Percentiles rank a stretch among this genome's conserved stretches.
Evolutionary conservation across 2,329 filamentous ascomycete species (phyloP).

Genomic region (Claviceps digitariae): DNA sequence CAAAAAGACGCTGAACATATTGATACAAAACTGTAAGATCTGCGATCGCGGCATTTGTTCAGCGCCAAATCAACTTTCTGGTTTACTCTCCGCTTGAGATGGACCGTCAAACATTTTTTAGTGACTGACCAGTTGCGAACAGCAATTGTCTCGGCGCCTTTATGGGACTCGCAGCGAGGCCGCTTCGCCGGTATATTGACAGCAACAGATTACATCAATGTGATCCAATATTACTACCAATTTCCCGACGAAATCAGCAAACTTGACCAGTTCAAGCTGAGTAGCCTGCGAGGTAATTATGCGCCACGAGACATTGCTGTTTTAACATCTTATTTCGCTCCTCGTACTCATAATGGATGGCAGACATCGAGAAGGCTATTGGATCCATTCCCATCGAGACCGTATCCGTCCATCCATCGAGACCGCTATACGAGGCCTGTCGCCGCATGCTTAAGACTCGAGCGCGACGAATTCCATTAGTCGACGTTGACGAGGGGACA

Average conservation of each 20-base stretch:
- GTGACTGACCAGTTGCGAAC: neutral
- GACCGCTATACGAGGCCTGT: slow-evolving; percentile 88
- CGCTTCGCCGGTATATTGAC: slow-evolving; percentile 91
- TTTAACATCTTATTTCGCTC: neutral
- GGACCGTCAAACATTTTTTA: too few relatives aligned
- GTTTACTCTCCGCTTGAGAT: neutral
- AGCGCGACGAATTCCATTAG: slow-evolving; percentile 81
- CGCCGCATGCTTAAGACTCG: slow-evolving; percentile 87
- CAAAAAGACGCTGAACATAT: slow-evolving; percentile 90
- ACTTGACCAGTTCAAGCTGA: slow-evolving; percentile 86
- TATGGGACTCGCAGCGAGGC: slow-evolving; percentile 91
- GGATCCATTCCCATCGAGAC: slow-evolving; percentile 86
- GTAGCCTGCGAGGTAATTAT: slow-evolving; percentile 69
- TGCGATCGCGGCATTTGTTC: neutral
- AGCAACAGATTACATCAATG: slow-evolving; percentile 94
- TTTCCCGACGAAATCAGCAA: slow-evolving; percentile 80
- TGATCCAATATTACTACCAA: slow-evolving; percentile 98
- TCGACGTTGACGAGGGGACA: slow-evolving; percentile 91
- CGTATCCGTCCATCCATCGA: slow-evolving; percentile 83
- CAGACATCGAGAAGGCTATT: slow-evolving; percentile 91
- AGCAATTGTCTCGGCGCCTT: slow-evolving; percentile 94
- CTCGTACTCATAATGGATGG: slow-evolving; percentile 8
- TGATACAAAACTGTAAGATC: slow-evolving; percentile 78
- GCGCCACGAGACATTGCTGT: neutral
- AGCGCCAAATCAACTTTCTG: neutral